These are phyloP conservation scores for Micractinium sp. DNA, from an alignment of 139 green algal genomes.

Conservation along the genomic window DNA sequence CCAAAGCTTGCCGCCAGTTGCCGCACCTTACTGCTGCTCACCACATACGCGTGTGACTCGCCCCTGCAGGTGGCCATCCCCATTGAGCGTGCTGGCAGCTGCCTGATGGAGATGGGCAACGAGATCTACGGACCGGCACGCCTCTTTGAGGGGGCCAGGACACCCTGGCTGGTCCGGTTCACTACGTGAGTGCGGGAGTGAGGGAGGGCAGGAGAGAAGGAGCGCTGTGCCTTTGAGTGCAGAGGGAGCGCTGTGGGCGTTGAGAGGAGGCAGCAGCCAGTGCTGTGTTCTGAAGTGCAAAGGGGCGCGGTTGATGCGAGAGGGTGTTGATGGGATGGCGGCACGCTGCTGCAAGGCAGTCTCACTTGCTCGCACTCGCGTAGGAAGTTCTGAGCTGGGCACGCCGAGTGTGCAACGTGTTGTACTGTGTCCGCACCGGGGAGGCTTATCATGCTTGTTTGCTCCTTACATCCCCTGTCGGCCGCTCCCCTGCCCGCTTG, in stretches of 20 bases:
- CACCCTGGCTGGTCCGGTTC: slow-evolving; percentile 67
- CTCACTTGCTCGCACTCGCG: not conserved
- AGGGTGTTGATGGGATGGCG: not conserved
- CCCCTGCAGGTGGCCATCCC: slow-evolving; percentile 70
- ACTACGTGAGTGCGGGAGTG: not conserved
- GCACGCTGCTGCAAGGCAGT: not conserved
- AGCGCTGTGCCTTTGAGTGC: too few relatives aligned
- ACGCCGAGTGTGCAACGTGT: not conserved
- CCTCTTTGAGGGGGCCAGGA: slow-evolving; percentile 61
- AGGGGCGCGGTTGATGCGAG: too few relatives aligned
- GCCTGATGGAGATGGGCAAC: slow-evolving; percentile 48
- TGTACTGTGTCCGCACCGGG: not conserved
- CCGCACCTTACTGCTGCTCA: not conserved
- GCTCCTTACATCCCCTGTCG: too few relatives aligned
- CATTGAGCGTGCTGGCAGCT: slow-evolving; percentile 58
- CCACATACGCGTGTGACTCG: not conserved
- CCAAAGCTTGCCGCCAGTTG: not conserved
- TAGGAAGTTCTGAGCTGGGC: not conserved
- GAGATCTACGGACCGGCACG: slow-evolving; percentile 54
- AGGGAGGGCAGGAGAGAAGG: too few relatives aligned
- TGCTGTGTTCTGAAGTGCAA: too few relatives aligned
- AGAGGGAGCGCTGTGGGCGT: too few relatives aligned
- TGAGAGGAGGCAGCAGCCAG: too few relatives aligned
- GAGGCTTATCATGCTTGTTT: too few relatives aligned
- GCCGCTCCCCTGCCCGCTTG: slow-evolving; percentile 37